These are phyloP conservation scores for Psilocybe sp. DNA, from an alignment of 768 basidiomycete species.

Conservation along the genomic window DNA sequence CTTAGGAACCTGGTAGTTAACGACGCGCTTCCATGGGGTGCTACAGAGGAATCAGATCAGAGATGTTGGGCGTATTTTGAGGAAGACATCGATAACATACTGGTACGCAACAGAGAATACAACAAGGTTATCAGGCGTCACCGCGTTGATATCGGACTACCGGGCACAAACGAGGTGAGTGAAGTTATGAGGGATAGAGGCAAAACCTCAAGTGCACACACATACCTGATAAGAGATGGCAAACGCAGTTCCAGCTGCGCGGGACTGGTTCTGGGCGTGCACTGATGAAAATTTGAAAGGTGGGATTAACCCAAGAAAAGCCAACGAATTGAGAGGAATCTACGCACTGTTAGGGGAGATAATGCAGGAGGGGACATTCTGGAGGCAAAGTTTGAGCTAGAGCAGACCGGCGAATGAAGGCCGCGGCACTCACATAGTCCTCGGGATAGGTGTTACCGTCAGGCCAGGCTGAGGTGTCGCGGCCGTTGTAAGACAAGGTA, in stretches of 20 bases:
- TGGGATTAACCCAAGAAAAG: background rate
- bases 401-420: background rate
- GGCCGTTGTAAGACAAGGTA: slow-evolving; percentile 37
- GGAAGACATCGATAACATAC: slow-evolving; percentile 24
- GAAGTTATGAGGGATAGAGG: background rate
- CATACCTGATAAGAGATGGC: slow-evolving; percentile 50
- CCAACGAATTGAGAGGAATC: background rate
- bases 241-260: slow-evolving; percentile 54
- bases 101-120: slow-evolving; percentile 51
- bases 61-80: background rate
- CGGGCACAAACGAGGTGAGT: background rate
- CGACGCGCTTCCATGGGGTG: slow-evolving; percentile 51
- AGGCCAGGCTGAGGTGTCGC: slow-evolving; percentile 39
- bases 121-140: slow-evolving; percentile 45
- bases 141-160: slow-evolving; percentile 44
- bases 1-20: slow-evolving; percentile 45
- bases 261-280: slow-evolving; percentile 49
- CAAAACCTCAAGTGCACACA: too few relatives aligned
- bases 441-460: slow-evolving; percentile 43
- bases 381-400: background rate
- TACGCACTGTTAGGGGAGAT: slow-evolving; percentile 45
- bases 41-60: slow-evolving; percentile 19
- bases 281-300: slow-evolving; percentile 27
- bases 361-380: slow-evolving; percentile 43
- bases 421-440: slow-evolving; percentile 35